These are phyloP conservation scores for Graphiopsis chlorocephala DNA, from an alignment of 2,329 filamentous ascomycete species.

Conservation along the genomic window DNA sequence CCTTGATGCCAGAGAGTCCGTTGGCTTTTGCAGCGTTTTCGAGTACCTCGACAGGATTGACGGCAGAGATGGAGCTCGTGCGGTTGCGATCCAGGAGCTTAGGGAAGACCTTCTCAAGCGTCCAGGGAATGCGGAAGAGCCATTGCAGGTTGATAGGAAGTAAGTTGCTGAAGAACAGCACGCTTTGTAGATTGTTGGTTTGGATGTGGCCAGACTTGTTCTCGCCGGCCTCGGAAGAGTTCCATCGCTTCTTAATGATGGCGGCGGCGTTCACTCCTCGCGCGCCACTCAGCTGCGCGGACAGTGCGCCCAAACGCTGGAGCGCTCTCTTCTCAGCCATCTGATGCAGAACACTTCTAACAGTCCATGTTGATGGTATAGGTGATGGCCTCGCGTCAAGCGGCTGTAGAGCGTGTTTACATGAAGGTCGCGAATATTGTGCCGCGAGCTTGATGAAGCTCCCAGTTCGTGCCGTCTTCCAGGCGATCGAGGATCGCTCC, in stretches of 20 bases:
- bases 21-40: constrained; percentile 38
- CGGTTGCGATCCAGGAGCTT: constrained; percentile 49
- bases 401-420: neutral
- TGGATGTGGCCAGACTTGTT: constrained; percentile 78
- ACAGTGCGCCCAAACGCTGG: constrained; percentile 16
- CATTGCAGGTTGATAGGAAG: constrained; percentile 76
- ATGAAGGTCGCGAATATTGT: neutral
- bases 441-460: neutral
- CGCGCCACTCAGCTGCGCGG: constrained; percentile 7
- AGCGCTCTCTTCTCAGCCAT: constrained; percentile 15
- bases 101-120: constrained; percentile 43
- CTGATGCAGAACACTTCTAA: neutral
- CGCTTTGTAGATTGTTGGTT: constrained; percentile 71
- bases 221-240: constrained; percentile 50
- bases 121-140: constrained; percentile 53
- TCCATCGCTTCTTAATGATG: constrained; percentile 24
- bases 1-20: constrained; percentile 50
- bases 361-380: neutral
- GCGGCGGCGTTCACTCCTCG: neutral
- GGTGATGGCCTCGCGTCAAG: neutral
- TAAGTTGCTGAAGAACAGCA: constrained; percentile 89
- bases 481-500: neutral
- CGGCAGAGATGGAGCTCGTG: constrained; percentile 52
- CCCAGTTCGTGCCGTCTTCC: neutral
- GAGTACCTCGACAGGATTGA: constrained; percentile 56